phyloP scores from a whole-genome alignment of 345 rosid genomes.

The Gossypium raimondii region DNA sequence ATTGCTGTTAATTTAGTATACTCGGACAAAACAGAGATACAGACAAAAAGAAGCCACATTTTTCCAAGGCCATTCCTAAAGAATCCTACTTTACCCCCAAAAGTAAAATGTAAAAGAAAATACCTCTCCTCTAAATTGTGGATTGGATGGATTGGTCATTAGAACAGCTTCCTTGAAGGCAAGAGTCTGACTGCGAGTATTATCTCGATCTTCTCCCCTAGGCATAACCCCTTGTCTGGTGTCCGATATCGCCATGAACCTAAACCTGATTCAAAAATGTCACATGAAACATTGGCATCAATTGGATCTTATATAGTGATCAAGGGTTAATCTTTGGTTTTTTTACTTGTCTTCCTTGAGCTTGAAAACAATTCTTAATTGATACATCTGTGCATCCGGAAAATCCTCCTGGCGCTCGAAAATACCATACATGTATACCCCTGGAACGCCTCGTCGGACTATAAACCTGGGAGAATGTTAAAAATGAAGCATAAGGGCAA shows the following conservation, averaged over 20 bases:
- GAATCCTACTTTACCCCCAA: not conserved
- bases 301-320: not conserved
- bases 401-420: conserved; percentile 67
- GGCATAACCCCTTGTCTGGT: conserved; percentile 75
- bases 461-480: conserved; percentile 46
- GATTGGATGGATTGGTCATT: conserved; percentile 50
- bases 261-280: conserved; percentile 46
- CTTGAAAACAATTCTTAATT: conserved; percentile 77
- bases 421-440: conserved; percentile 63
- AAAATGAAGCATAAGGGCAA: not conserved
- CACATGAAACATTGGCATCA: not conserved
- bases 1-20: not conserved
- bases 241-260: conserved; percentile 73
- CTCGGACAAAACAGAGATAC: not conserved
- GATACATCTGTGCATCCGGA: conserved; percentile 87
- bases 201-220: conserved; percentile 38
- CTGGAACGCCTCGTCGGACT: conserved; percentile 59
- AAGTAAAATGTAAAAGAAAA: not conserved
- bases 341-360: conserved; percentile 53
- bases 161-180: conserved; percentile 89
- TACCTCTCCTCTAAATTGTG: conserved; percentile 72
- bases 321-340: not conserved
- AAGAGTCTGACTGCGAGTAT: conserved; percentile 33
- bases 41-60: not conserved
- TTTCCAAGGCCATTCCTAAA: not conserved